Evolutionary conservation across 495 filamentous ascomycete species (phyloP), one percentile per base, ranked within the genome.

Genomic region (Extremus antarcticus): DNA sequence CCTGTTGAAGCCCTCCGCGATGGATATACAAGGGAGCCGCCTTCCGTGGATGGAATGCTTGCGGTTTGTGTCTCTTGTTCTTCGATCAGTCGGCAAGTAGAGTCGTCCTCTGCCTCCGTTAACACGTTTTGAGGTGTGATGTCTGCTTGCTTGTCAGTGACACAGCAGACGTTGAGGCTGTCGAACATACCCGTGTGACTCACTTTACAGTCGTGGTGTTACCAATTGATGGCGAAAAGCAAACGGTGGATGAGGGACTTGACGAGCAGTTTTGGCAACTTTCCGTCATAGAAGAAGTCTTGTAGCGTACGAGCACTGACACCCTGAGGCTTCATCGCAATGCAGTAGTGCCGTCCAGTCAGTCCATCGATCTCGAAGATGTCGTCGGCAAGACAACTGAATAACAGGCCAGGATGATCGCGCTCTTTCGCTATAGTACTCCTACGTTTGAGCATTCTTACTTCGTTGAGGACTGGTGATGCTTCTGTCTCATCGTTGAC

Each of bases 1-100:
- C 53, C 45, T 22, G 58, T 4, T 20, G 53, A 53, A 1, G 58
- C 24, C 25, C 20, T 0, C 53, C 53, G 50, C 47, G 61, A 60
- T 20, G 15, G 22, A 46, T 62, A 66, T 19, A 64, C 16, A 17
- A 21, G 2, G 21, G 32, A 22, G 40, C 19, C 35, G n/a, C 40
- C n/a, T 38, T 22, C 11, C 8, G 40, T 53, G 7, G 13, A 8
- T 19, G 50, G 50, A 21, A 17, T 35, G 40, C 32, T 53, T 21
- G 25, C 7, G 22, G 3, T 3, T 8, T 40, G 9, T 8, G 19
- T 41, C 23, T 53, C 50, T 21, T 53, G 10, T 43, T 41, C 7
- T 24, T 53, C 50, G 40, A 24, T 24, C 21, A 22, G 13, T 53
- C 17, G 29, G 23, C 40, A 53, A 2, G 20, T 41, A 15, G 17